A percentile compares a stretch with the other conserved stretches of the same genome.
phyloP scores from a whole-genome alignment of 129 eudicot genomes.

The Lonicera japonica region DNA sequence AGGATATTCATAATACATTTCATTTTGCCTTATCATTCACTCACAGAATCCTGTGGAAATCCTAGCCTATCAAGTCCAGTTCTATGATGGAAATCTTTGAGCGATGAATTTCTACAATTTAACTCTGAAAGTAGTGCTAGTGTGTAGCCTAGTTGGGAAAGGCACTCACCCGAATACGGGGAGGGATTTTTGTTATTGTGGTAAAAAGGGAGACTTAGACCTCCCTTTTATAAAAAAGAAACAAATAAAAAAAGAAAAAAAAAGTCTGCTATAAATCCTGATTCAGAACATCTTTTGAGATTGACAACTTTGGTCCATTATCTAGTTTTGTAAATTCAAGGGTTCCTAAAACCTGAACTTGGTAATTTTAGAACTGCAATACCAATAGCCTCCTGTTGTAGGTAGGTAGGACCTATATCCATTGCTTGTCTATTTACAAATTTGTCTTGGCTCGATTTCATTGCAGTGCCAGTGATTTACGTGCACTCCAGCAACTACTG shows the following conservation, averaged over 20 bases:
- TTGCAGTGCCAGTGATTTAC: conserved; percentile 69
- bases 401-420: too few species aligned
- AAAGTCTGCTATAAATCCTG: not conserved
- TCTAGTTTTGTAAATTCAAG: too few species aligned
- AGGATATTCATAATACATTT: not conserved
- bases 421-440: not conserved
- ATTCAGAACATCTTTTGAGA: not conserved
- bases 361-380: too few species aligned
- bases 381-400: too few species aligned
- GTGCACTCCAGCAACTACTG: conserved; percentile 59
- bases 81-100: not conserved
- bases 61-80: not conserved
- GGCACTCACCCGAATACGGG: too few species aligned
- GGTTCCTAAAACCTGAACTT: too few species aligned
- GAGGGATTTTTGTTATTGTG: too few species aligned
- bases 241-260: too few species aligned
- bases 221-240: too few species aligned
- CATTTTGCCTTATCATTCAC: not conserved
- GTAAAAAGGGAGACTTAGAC: too few species aligned
- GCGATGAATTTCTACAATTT: not conserved
- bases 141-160: too few species aligned
- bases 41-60: not conserved
- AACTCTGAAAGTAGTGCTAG: not conserved
- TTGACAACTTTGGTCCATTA: not conserved
- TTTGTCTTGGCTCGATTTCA: not conserved